phyloP scores from a whole-genome alignment of 305 asterid species.

The Striga hermonthica region DNA sequence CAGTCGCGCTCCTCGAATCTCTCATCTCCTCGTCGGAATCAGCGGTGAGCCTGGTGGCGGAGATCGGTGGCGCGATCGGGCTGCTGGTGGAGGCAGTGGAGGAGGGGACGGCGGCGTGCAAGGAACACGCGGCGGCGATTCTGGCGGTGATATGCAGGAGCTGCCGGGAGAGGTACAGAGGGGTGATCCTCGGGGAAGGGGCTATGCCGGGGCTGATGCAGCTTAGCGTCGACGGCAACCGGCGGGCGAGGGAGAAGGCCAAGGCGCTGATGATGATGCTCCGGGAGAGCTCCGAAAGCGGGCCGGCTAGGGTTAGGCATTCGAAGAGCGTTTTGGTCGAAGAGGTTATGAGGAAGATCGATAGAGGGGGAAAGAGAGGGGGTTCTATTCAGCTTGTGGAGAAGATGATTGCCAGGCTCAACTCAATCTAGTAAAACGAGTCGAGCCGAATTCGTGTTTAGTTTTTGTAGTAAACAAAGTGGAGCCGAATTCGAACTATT shows the following conservation, averaged over 20 bases:
- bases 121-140: slow-evolving; percentile 60
- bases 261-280: slow-evolving; percentile 57
- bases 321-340: slow-evolving; percentile 48
- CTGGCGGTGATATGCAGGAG: slow-evolving; percentile 51
- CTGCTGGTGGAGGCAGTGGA: slow-evolving; percentile 66
- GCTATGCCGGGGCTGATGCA: slow-evolving; percentile 75
- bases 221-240: slow-evolving; percentile 64
- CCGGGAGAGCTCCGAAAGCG: slow-evolving; percentile 50
- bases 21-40: slow-evolving; percentile 50
- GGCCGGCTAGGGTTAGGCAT: slow-evolving; percentile 27
- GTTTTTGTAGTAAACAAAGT: slow-evolving; percentile 1
- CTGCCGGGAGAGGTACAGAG: slow-evolving; percentile 60
- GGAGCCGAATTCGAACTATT: too few species aligned
- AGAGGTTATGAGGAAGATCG: slow-evolving; percentile 69
- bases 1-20: slow-evolving; percentile 51
- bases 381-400: slow-evolving; percentile 51
- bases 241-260: slow-evolving; percentile 56
- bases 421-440: too few species aligned
- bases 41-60: slow-evolving; percentile 52
- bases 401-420: slow-evolving; percentile 79
- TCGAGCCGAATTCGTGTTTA: too few species aligned
- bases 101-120: slow-evolving; percentile 58
- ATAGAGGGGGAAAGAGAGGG: slow-evolving; percentile 55
- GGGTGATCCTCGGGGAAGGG: slow-evolving; percentile 66
- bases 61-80: slow-evolving; percentile 40